Conservation (phyloP, 1,139 yeast species). For the Blastobotrys capitulatus region DNA sequence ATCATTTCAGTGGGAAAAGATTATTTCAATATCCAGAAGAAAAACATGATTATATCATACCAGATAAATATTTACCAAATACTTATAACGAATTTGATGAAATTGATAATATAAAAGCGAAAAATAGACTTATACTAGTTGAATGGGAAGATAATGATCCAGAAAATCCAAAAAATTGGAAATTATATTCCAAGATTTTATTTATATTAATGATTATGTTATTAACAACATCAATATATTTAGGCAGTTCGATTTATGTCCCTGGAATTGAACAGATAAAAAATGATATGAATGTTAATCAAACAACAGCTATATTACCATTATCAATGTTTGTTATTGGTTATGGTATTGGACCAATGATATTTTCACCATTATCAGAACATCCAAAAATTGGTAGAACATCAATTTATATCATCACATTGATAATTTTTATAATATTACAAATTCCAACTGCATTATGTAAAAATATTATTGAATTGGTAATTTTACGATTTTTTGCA, state of each 20-base stretch:
- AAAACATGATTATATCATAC: slow-evolving; percentile 17
- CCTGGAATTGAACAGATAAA: slow-evolving; percentile 48
- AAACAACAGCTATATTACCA: slow-evolving; percentile 43
- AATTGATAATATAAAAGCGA: no score
- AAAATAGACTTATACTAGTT: slow-evolving; percentile 17
- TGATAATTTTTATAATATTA: slow-evolving; percentile 51
- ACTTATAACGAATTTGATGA: background rate
- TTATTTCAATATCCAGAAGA: slow-evolving; percentile 17
- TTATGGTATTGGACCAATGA: slow-evolving; percentile 50
- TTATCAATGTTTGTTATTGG: slow-evolving; percentile 52
- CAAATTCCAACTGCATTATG: slow-evolving; percentile 44
- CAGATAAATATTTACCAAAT: slow-evolving; percentile 10
- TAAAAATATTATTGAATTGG: slow-evolving; percentile 39
- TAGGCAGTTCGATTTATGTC: slow-evolving; percentile 57
- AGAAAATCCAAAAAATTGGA: slow-evolving; percentile 54
- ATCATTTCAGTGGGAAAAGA: slow-evolving; percentile 15
- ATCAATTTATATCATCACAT: slow-evolving; percentile 33
- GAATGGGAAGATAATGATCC: slow-evolving; percentile 49
- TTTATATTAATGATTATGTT: slow-evolving; percentile 40
- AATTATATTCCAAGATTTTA: slow-evolving; percentile 35
- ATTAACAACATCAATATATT: slow-evolving; percentile 49
- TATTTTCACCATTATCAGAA: slow-evolving; percentile 52
- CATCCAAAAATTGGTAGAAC: slow-evolving; percentile 41
- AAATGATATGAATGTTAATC: slow-evolving; percentile 41
- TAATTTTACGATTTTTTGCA: slow-evolving; percentile 68